These are phyloP conservation scores for Aspergillus ruber DNA, from an alignment of 2,329 filamentous ascomycete genomes.

Conservation along the genomic window DNA sequence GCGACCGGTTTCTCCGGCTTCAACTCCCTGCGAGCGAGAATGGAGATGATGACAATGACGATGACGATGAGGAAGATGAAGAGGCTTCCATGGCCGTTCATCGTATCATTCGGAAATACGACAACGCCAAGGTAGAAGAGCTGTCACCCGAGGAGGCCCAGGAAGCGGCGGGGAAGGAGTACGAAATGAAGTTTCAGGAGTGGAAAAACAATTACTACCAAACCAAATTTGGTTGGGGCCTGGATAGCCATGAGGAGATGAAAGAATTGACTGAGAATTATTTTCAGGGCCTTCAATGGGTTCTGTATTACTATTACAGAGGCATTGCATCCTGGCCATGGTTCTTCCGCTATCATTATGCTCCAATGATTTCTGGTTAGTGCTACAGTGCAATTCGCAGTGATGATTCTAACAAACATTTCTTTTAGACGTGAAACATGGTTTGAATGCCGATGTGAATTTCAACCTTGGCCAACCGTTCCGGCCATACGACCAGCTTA, in stretches of 20 bases:
- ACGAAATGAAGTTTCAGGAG: conserved; percentile 78
- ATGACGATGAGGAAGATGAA: conserved; percentile 70
- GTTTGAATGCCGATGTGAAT: conserved; percentile 76
- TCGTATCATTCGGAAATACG: conserved; percentile 82
- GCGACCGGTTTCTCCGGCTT: conserved; percentile 60
- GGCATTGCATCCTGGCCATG: conserved; percentile 98
- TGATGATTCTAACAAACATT: conserved; percentile 14
- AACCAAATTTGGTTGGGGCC: conserved; percentile 83
- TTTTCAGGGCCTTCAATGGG: conserved; percentile 95
- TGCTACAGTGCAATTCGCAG: conserved; percentile 10
- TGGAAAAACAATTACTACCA: conserved; percentile 96
- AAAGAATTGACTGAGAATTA: conserved; percentile 87
- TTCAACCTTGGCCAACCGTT: conserved; percentile 95
- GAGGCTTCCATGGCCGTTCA: conserved; percentile 76
- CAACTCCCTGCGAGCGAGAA: conserved; percentile 51
- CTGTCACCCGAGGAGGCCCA: conserved; percentile 72
- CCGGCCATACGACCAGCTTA: conserved; percentile 89
- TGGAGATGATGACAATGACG: conserved; percentile 55
- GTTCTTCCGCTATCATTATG: conserved; percentile 96
- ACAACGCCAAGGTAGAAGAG: conserved; percentile 81
- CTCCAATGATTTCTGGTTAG: conserved; percentile 83
- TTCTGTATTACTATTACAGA: conserved; percentile 94
- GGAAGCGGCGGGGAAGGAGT: conserved; percentile 71
- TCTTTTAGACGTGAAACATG: conserved; percentile 70
- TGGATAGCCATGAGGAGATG: conserved; percentile 73